Conservation (phyloP, 2,329 filamentous ascomycete genomes). For the Hymenoscyphus linearis region DNA sequence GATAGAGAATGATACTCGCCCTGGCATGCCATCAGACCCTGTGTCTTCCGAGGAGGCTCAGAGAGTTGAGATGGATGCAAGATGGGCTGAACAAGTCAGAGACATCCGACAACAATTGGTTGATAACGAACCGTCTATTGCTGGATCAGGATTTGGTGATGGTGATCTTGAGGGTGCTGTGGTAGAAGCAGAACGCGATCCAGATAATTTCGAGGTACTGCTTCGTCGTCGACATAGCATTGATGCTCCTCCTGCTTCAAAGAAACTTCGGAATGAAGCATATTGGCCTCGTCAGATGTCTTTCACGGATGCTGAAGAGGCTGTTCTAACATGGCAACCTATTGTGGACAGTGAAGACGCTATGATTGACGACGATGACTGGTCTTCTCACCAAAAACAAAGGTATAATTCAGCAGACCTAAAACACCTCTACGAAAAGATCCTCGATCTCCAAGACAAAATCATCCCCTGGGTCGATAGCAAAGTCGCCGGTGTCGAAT, state of each 20-base stretch:
- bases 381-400: constrained; percentile 33
- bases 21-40: constrained; percentile 8
- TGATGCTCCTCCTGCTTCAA: constrained; percentile 32
- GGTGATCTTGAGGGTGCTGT: constrained; percentile 52
- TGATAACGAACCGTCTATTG: constrained; percentile 46
- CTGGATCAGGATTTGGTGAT: constrained; percentile 55
- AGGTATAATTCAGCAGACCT: constrained; percentile 47
- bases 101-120: constrained; percentile 41
- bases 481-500: constrained; percentile 51
- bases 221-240: constrained; percentile 61
- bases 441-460: constrained; percentile 46
- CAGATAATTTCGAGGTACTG: constrained; percentile 40
- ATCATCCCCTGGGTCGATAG: constrained; percentile 57
- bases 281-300: constrained; percentile 69
- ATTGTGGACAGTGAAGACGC: constrained; percentile 41
- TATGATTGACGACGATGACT: constrained; percentile 28
- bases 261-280: constrained; percentile 44
- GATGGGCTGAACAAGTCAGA: constrained; percentile 33
- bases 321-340: constrained; percentile 62
- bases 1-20: constrained; percentile 6
- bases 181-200: constrained; percentile 43
- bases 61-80: constrained; percentile 20
- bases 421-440: constrained; percentile 46
- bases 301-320: constrained; percentile 70
- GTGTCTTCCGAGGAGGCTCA: constrained; percentile 10